Evolutionary conservation across 768 basidiomycete species (phyloP), one percentile per base, ranked within the genome.

Genomic region (Neoboletus brunneissimus): DNA sequence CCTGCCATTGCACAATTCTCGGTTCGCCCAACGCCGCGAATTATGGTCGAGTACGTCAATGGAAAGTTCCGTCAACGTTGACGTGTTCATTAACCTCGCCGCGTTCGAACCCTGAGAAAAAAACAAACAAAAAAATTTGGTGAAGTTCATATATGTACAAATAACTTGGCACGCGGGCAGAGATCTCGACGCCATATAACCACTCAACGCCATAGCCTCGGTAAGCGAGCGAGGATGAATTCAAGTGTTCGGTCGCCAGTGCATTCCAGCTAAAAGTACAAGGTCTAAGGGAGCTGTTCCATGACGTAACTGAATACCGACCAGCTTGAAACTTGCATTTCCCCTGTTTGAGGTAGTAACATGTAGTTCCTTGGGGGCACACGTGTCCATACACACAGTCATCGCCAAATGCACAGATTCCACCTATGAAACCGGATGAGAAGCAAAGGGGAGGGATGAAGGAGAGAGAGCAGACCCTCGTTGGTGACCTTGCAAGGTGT

Each of bases 261-360:
- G 77, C 79, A 78, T 78, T 37, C 75, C 75, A 50, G 58, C 78
- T 79, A 58, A 43, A 7, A 35, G 34, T 16, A 43, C 20, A 50
- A 50, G 57, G 60, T 48, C 16, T 62, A 9, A 68, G 58, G 41
- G 31, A 7, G 38, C 5, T 50, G 46, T 48, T 47, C 18, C 15
- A 40, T 59, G 20, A 58, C 51, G 59, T 52, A 53, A 61, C 35
- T 44, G 32, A 60, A 56, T 45, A 75, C 75, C 57, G 58, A 87
- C 86, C 75, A 68, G 81, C 85, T 59, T 74, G 67, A 69, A 87
- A 88, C 67, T 82, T 86, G 69, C 86, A 87, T 54, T 72, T 80
- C 20, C 80, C 80, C 46, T 77, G 73, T 73, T 81, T 83, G 60
- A 79, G 70, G 66, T 74, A 74, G 56, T 79, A 78, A 64, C 86